Evolutionary conservation across 371 early-diverging fungal genomes (phyloP).

Genomic region (Lichtheimia ornata): DNA sequence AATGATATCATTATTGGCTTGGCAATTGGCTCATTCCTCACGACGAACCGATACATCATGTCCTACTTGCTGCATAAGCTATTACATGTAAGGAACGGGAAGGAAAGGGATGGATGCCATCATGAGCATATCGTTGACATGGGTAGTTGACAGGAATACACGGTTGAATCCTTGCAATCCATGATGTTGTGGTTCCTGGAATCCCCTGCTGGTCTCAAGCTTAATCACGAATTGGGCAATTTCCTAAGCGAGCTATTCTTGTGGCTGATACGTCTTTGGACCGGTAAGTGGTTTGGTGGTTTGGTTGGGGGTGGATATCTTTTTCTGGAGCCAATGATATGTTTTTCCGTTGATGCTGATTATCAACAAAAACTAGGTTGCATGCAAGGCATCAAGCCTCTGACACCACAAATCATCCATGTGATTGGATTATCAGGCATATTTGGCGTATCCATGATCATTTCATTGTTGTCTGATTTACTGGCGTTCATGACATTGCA

Average conservation of each 20-base stretch:
- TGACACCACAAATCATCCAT: slow-evolving; percentile 68
- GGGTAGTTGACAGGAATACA: slow-evolving; percentile 47
- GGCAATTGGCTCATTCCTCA: slow-evolving; percentile 75
- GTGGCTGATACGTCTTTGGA: slow-evolving; percentile 92
- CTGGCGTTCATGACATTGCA: slow-evolving; percentile 85
- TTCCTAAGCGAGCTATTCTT: slow-evolving; percentile 93
- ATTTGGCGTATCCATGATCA: slow-evolving; percentile 84
- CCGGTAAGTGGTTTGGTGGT: slow-evolving; percentile 40
- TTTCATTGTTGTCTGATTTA: slow-evolving; percentile 83
- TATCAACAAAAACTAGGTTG: slow-evolving; percentile 34
- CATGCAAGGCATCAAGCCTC: slow-evolving; percentile 55
- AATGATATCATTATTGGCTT: slow-evolving; percentile 92
- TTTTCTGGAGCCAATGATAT: background rate
- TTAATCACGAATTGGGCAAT: slow-evolving; percentile 85
- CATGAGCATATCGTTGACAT: too few relatives aligned
- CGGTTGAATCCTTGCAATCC: slow-evolving; percentile 65
- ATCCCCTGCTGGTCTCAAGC: slow-evolving; percentile 95
- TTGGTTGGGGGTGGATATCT: background rate
- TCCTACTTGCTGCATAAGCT: slow-evolving; percentile 56
- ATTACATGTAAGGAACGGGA: slow-evolving; percentile 47
- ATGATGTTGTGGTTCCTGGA: slow-evolving; percentile 90
- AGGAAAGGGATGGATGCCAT: too few relatives aligned
- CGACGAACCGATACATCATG: slow-evolving; percentile 60
- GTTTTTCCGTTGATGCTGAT: background rate
- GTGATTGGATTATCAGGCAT: slow-evolving; percentile 77